Percentiles rank a stretch among this genome's conserved stretches.
Evolutionary conservation across 306 rosid species (phyloP).

Genomic region (Cicer yamashitae): DNA sequence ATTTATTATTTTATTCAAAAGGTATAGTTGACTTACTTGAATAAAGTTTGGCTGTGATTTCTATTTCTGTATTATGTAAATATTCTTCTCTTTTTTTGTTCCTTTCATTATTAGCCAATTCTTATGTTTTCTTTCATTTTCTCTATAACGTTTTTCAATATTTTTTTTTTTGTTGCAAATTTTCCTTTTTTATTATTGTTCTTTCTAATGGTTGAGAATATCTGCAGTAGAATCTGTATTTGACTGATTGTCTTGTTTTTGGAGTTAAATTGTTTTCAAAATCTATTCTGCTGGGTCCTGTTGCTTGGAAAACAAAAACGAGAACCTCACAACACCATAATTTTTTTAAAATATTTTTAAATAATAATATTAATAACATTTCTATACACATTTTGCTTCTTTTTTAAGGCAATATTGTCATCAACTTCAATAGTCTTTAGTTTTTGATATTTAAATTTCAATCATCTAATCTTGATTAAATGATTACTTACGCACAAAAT

Average conservation of each 20-base stretch:
- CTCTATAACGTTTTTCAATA: background rate
- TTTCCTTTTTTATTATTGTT: background rate
- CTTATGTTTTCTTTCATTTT: constrained; percentile 38
- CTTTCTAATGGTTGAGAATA: constrained; percentile 36
- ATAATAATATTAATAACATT: too few relatives aligned
- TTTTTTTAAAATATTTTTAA: too few relatives aligned
- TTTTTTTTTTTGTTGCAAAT: constrained; percentile 3
- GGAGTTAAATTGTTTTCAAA: constrained; percentile 3
- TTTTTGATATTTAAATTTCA: too few relatives aligned
- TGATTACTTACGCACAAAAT: too few relatives aligned
- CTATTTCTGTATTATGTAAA: background rate
- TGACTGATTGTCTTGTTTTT: constrained; percentile 43
- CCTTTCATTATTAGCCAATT: constrained; percentile 27
- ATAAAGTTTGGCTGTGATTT: background rate
- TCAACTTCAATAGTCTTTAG: background rate
- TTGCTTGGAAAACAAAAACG: constrained; percentile 13
- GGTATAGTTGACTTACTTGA: constrained; percentile 45
- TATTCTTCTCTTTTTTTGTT: background rate
- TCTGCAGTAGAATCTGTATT: constrained; percentile 4
- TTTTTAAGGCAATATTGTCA: background rate
- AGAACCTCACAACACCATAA: background rate
- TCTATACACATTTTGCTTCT: background rate
- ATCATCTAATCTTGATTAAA: too few relatives aligned
- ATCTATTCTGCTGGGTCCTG: constrained; percentile 11
- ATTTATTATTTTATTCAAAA: too few relatives aligned